Conservation (phyloP, 1,284 basidiomycete species). For the Pyrrhoderma noxium region DNA sequence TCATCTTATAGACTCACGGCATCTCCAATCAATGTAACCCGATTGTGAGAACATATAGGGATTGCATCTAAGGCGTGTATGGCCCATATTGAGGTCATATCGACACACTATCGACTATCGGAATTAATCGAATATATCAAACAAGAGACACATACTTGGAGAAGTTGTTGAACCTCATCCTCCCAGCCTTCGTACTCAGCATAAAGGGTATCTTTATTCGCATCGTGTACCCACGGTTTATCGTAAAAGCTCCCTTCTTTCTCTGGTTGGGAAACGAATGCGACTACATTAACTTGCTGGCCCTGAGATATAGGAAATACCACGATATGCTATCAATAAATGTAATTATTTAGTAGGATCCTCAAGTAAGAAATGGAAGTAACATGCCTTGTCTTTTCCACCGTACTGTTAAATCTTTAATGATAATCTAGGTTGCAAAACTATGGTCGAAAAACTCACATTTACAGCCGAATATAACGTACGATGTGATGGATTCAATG, state of each 20-base stretch:
- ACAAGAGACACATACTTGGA: constrained; percentile 16
- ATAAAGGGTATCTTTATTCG: constrained; percentile 1
- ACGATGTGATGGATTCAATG: constrained; percentile 30
- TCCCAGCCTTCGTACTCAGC: constrained; percentile 14
- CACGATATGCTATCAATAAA: constrained; percentile 5
- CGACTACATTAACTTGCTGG: constrained; percentile 14
- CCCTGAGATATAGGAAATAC: constrained; percentile 7
- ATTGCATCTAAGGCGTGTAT: constrained; percentile 14
- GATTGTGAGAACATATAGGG: constrained; percentile 10
- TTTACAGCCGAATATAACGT: constrained; percentile 29
- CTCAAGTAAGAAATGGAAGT: too few relatives aligned
- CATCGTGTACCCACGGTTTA: background rate
- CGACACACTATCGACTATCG: constrained; percentile 17
- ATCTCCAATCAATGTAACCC: constrained; percentile 19
- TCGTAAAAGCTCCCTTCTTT: constrained; percentile 11
- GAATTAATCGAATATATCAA: too few relatives aligned
- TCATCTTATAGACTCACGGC: constrained; percentile 8
- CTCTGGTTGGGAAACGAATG: constrained; percentile 9
- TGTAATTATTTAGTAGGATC: too few relatives aligned
- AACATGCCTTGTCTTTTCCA: constrained; percentile 9
- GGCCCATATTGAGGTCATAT: constrained; percentile 18
- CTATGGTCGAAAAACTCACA: too few relatives aligned
- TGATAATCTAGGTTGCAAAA: too few relatives aligned
- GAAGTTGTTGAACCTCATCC: constrained; percentile 15
- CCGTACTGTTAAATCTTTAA: too few relatives aligned